Evolutionary conservation across 2,329 filamentous ascomycete genomes (phyloP).

Genomic region (Neurospora sp.): DNA sequence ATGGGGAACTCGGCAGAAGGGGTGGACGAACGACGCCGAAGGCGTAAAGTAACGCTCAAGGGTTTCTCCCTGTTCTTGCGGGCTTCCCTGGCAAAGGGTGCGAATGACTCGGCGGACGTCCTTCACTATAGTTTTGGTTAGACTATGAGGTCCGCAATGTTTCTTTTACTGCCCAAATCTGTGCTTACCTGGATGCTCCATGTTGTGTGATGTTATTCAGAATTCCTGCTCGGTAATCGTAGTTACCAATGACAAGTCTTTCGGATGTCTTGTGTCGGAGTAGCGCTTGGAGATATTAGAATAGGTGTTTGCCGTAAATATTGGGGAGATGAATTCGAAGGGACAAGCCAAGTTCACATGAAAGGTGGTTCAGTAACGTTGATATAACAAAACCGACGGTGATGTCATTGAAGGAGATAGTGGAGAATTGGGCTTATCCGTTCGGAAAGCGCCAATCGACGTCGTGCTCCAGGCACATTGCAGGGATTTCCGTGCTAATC

Average conservation of each 20-base stretch:
- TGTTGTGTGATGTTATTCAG: constrained; percentile 9
- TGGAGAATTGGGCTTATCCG: not conserved
- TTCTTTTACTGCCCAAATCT: not conserved
- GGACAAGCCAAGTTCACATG: not conserved
- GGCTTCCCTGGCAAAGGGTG: constrained; percentile 56
- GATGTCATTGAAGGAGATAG: constrained; percentile 10
- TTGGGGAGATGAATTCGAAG: not conserved
- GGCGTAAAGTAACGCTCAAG: constrained; percentile 65
- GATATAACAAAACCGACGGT: not conserved
- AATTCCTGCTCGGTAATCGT: not conserved
- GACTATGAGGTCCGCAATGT: not conserved
- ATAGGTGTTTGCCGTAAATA: not conserved
- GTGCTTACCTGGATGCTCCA: constrained; percentile 34
- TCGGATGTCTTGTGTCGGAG: not conserved
- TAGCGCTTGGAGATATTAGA: not conserved
- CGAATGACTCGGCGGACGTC: constrained; percentile 61
- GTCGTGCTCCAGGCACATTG: not conserved
- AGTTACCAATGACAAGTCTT: not conserved
- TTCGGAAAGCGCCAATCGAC: not conserved
- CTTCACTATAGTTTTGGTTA: constrained; percentile 24
- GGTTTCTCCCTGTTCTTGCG: constrained; percentile 52
- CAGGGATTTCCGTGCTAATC: not conserved
- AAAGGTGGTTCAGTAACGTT: constrained; percentile 1
- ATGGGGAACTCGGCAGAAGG: constrained; percentile 60
- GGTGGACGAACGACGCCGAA: constrained; percentile 65